phyloP scores from a whole-genome alignment of 1,139 yeast genomes.

The Protomyces inouyei region DNA sequence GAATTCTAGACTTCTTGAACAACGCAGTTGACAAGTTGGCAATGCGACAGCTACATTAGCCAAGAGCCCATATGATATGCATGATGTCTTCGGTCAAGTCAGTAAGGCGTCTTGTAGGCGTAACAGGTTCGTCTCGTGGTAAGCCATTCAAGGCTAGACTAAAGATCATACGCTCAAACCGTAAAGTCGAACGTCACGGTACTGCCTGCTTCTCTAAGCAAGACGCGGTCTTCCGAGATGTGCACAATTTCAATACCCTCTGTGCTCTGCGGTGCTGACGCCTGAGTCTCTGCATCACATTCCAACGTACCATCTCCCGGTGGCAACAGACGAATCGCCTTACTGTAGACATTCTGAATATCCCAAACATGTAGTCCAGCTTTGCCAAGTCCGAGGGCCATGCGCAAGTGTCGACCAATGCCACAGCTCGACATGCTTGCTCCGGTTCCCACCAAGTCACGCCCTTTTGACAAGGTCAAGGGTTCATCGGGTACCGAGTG shows the following conservation, averaged over 20 bases:
- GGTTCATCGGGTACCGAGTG: background rate
- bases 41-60: too few species aligned
- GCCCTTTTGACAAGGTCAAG: background rate
- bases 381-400: background rate
- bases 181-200: background rate
- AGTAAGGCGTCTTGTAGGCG: too few species aligned
- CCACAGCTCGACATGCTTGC: background rate
- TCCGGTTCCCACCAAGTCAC: background rate
- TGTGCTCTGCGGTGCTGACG: background rate
- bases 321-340: background rate
- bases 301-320: background rate
- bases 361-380: background rate
- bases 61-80: too few species aligned
- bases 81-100: too few species aligned
- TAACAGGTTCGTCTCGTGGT: too few species aligned
- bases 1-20: too few species aligned
- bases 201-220: background rate
- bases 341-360: background rate
- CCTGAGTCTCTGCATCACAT: background rate
- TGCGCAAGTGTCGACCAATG: background rate
- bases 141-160: too few species aligned
- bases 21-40: too few species aligned
- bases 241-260: background rate
- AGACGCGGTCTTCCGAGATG: background rate
- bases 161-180: background rate